These are phyloP conservation scores for Pulveroboletus sp. DNA, from an alignment of 1,284 basidiomycete species.

Conservation along the genomic window DNA sequence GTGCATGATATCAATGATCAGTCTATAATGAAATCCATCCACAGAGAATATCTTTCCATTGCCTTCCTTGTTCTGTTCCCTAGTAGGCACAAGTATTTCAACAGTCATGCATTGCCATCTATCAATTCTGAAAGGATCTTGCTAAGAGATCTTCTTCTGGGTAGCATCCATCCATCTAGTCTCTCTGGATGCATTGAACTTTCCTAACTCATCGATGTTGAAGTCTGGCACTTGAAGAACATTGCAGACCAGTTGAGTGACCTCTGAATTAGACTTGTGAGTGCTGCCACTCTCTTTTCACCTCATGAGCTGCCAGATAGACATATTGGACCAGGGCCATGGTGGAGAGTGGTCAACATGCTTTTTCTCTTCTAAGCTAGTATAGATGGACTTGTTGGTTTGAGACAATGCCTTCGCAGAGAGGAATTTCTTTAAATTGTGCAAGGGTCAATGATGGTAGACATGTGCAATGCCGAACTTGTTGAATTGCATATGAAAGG, in stretches of 20 bases:
- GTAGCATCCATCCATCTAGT: background rate
- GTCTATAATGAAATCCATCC: background rate
- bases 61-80: background rate
- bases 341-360: background rate
- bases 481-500: background rate
- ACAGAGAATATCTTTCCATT: background rate
- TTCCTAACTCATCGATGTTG: background rate
- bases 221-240: background rate
- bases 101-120: background rate
- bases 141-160: background rate
- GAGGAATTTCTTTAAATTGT: background rate
- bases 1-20: background rate
- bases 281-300: too few relatives aligned
- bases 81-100: background rate
- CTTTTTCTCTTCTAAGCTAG: background rate
- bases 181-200: background rate
- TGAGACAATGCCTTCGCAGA: background rate
- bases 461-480: background rate
- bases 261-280: too few relatives aligned
- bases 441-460: background rate
- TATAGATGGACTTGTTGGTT: background rate
- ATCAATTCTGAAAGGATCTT: background rate
- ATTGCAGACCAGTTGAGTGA: too few relatives aligned
- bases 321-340: background rate
- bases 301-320: background rate